phyloP scores from a whole-genome alignment of 164 flowering plant species.

The Macadamia integrifolia region DNA sequence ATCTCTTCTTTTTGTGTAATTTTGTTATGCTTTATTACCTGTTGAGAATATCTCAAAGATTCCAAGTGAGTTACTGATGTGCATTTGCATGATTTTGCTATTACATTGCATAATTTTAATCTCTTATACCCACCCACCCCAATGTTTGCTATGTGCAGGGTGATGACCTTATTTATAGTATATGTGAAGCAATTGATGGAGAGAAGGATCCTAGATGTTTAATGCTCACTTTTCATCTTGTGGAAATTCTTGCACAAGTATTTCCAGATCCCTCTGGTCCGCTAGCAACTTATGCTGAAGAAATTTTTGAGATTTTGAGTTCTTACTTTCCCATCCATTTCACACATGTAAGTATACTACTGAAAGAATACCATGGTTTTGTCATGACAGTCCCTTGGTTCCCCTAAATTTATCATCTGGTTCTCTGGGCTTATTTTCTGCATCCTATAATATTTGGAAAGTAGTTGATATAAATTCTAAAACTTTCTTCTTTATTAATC shows the following conservation, averaged over 20 bases:
- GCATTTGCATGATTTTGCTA: not conserved
- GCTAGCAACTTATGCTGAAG: slow-evolving; percentile 52
- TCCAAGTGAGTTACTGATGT: not conserved
- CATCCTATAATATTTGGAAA: not conserved
- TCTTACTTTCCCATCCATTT: slow-evolving; percentile 92
- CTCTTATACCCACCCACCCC: too few species aligned
- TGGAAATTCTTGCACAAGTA: slow-evolving; percentile 49
- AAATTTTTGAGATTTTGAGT: slow-evolving; percentile 68
- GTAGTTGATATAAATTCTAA: too few species aligned
- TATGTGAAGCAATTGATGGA: slow-evolving; percentile 84
- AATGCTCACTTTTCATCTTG: slow-evolving; percentile 62
- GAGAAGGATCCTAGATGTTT: slow-evolving; percentile 95
- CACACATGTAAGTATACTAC: slow-evolving; percentile 69
- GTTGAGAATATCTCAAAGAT: too few species aligned
- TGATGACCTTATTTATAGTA: slow-evolving; percentile 60
- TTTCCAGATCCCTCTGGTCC: slow-evolving; percentile 70
- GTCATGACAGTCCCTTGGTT: not conserved
- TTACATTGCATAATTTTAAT: not conserved
- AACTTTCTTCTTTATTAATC: too few species aligned
- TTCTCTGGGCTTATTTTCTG: not conserved
- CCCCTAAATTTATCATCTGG: not conserved
- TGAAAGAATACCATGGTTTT: not conserved
- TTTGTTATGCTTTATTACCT: not conserved
- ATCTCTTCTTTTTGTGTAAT: not conserved
- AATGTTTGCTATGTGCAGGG: slow-evolving; percentile 41